Evolutionary conservation across 352 stramenopile genomes (phyloP), one percentile per base, ranked within the genome.

Genomic region (Phytophthora aleatoria): DNA sequence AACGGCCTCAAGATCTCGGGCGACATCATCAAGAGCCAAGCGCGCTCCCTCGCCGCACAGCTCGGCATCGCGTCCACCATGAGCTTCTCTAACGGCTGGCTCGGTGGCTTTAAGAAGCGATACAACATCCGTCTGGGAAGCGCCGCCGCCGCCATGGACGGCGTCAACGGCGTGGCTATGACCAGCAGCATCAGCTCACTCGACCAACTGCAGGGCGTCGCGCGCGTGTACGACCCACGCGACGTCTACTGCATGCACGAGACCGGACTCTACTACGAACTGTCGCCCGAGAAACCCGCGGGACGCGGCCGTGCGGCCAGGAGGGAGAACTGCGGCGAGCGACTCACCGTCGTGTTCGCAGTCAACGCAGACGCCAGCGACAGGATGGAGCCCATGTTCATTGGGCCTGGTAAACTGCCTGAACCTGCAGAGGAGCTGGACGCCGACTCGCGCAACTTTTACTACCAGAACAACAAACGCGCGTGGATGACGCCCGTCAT

Each of bases 21-120:
- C 36, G 80, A 85, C 51, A 84, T 83, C 48, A 89, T 87, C 67
- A 87, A 87, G 57, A 77, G 74, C 28, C 76, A 85, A 28, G 80
- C 77, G 47, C 73, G 76, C 20, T 54, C 69, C 15, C 56, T 89
- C 1, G 78, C 77, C 0, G 42, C 57, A 41, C 64, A 73, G 57
- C 67, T 89, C 42, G 76, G 80, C 2, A 61, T 87, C 27, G 48
- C 68, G 12, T 73, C 64, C 10, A 86, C 64, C 24, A 83, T 86
- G 68, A 79, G 50, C 51, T 87, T 87, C 57, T 87, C 77, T 31
- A 89, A 89, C 50, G 80, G 80, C 39, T 89, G 80, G 80, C 72
- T 89, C 7, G 73, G 74, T 33, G 77, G 73, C 7, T 89, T 89
- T 51, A 87, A 89, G 65, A 85, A 87, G 67, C 64, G 78, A 13